Evolutionary conservation across 768 basidiomycete genomes (phyloP), one percentile per base, ranked within the genome.

Genomic region (Lepiota subincarnata): DNA sequence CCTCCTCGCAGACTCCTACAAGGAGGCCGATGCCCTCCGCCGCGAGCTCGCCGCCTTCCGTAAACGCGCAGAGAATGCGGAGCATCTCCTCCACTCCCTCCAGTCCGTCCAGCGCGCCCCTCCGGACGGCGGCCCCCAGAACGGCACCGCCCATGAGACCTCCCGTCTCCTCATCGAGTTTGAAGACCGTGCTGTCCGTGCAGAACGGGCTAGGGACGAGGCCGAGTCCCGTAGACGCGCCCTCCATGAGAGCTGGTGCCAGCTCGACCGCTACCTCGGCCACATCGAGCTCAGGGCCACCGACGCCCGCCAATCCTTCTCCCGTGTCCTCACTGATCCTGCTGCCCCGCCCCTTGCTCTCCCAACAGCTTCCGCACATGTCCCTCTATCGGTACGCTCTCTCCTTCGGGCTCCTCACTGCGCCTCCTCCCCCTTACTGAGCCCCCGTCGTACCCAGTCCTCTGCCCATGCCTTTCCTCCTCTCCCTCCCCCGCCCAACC

Each of bases 201-300:
- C 80, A 2, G 82, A 85, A 63, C 62, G 65, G 24, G 76, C 74
- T 3, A 71, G 79, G 47, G 83, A 84, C 60, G 83, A 85, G 10
- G 74, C 78, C 0, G 77, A 81, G 28, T 73, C 77, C 0, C 71
- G 79, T 11, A 61, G 74, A 54, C 69, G 69, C 48, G 65, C 71
- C 51, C 53, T 82, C 35, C 64, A 71, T 19, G 77, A 82, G 16
- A 68, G 70, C 20, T 86, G 83, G 82, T 44, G 60, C 1, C 74
- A 78, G 53, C 70, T 84, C 57, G 75, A 77, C 20, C 70, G 71
- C 34, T 78, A 78, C 59, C 70, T 86, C 44, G 58, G 58, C 18
- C 59, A 66, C 47, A 52, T 81, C 55, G 81, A 84, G 38, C 36
- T 71, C 28, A 71, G 76, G 24, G 69, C 73, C 0, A 63, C 72